phyloP scores from a whole-genome alignment of 352 stramenopile species.

The Phytopythium chamaehyphon region DNA sequence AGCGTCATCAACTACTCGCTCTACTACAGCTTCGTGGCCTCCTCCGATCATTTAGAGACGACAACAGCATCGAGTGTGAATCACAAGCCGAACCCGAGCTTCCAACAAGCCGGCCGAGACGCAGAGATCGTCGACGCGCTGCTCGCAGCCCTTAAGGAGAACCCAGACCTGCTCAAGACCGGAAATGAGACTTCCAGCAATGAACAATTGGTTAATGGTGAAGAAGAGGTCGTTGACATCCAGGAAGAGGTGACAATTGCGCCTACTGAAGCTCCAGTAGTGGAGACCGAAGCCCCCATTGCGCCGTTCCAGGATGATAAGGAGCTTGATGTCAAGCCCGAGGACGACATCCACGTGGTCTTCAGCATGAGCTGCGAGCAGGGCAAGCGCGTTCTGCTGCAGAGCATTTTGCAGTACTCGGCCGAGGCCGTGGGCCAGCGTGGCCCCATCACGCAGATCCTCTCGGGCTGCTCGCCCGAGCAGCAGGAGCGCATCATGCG shows the following conservation, averaged over 20 bases:
- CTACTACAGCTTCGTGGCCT: conserved; percentile 1
- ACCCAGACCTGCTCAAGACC: background rate
- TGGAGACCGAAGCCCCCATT: background rate
- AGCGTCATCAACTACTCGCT: background rate
- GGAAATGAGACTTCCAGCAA: background rate
- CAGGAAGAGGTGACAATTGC: background rate
- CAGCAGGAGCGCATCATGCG: conserved; percentile 20
- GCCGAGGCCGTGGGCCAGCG: conserved; percentile 30
- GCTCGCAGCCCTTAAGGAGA: background rate
- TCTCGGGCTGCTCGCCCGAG: conserved; percentile 34
- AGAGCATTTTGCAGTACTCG: conserved; percentile 44
- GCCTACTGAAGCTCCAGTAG: too few relatives aligned
- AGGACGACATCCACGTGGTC: conserved; percentile 41
- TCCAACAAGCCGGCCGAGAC: background rate
- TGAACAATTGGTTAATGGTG: too few relatives aligned
- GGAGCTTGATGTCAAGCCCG: conserved; percentile 5
- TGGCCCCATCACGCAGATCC: conserved; percentile 49
- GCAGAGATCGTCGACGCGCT: conserved; percentile 3
- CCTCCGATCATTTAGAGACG: too few relatives aligned
- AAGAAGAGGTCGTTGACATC: background rate
- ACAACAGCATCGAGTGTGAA: too few relatives aligned
- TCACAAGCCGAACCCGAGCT: background rate
- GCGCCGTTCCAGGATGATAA: background rate
- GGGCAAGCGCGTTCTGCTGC: conserved; percentile 27
- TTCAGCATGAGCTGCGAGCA: conserved; percentile 54